Evolutionary conservation across 2,329 filamentous ascomycete genomes (phyloP), one percentile per base, ranked within the genome.

Genomic region (Cordyceps javanica): DNA sequence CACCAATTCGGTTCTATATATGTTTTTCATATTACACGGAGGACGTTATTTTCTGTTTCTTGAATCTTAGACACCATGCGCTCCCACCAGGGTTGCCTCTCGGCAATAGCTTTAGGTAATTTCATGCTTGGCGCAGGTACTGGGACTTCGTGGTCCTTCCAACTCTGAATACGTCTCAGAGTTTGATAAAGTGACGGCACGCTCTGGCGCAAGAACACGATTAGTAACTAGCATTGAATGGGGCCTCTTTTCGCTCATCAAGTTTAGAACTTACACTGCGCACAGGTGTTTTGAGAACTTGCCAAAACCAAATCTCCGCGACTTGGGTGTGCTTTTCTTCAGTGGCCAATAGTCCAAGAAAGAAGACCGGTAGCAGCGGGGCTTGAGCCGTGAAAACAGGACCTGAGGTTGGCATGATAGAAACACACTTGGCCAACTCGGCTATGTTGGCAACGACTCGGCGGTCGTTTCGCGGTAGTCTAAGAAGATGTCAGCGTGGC

Each of bases 381-480:
- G 73, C 72, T 50, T 75, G 73, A 2, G 73, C 72, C 9, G 73
- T 75, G 49, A 75, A 75, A 3, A 72, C 63, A 19, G 63, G 63
- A 6, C 73, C 73, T 3, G 71, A 73, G 1, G 73, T 75, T 2
- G 73, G 73, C 73, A 75, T 73, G 8, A 74, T 69, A 3, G 61
- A 62, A 19, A 75, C 73, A 51, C 72, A 73, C 56, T 60, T 66
- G 6, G 69, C 69, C n/a, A 75, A 63, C 30, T 73, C 67, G 0
- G 55, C 39, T 14, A 75, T 30, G 21, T 68, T 69, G 19, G 58
- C 36, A 10, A 75, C 19, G 13, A 75, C 70, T 0, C 68, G 65
- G 0, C 65, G 64, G 38, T 75, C 70, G n/a, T 68, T 69, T 21
- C 73, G 68, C 38, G 73, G 72, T 1, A 74, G 61, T 48, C 73